phyloP scores from a whole-genome alignment of 257 asterid genomes.

The Scutellaria minor region DNA sequence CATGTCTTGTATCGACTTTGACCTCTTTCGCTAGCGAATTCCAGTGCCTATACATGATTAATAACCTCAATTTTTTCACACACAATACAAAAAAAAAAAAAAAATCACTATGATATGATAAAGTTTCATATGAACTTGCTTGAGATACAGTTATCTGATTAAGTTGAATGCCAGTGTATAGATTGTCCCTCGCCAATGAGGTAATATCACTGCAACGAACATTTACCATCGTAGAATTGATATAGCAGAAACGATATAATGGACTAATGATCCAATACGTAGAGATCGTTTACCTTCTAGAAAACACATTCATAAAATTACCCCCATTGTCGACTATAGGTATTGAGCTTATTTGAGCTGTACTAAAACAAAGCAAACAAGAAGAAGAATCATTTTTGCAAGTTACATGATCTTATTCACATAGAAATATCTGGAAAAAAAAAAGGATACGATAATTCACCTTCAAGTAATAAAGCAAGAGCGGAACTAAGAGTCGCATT shows the following conservation, averaged over 20 bases:
- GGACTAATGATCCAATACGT: background rate
- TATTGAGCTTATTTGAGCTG: constrained; percentile 70
- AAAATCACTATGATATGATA: background rate
- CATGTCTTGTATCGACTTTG: constrained; percentile 53
- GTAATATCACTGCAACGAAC: constrained; percentile 59
- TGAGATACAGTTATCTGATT: constrained; percentile 58
- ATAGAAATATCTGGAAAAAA: no score
- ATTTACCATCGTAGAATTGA: constrained; percentile 6
- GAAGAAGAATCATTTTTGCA: constrained; percentile 22
- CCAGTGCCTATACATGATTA: constrained; percentile 51
- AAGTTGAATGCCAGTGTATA: constrained; percentile 58
- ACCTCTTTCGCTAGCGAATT: constrained; percentile 42
- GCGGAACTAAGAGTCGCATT: constrained; percentile 52
- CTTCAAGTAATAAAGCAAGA: constrained; percentile 63
- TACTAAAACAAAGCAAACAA: constrained; percentile 29
- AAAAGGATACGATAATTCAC: constrained; percentile 37
- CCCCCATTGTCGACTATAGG: constrained; percentile 64
- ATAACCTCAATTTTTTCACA: background rate
- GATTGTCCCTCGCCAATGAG: constrained; percentile 59
- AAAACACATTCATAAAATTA: constrained; percentile 54
- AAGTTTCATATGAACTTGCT: constrained; percentile 41
- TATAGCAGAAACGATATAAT: background rate
- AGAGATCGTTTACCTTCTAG: constrained; percentile 55
- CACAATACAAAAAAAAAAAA: background rate
- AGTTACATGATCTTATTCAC: no score